Base-by-base conservation (phyloP, 2,329 filamentous ascomycete species). In the Pyrenophora teres region DNA sequence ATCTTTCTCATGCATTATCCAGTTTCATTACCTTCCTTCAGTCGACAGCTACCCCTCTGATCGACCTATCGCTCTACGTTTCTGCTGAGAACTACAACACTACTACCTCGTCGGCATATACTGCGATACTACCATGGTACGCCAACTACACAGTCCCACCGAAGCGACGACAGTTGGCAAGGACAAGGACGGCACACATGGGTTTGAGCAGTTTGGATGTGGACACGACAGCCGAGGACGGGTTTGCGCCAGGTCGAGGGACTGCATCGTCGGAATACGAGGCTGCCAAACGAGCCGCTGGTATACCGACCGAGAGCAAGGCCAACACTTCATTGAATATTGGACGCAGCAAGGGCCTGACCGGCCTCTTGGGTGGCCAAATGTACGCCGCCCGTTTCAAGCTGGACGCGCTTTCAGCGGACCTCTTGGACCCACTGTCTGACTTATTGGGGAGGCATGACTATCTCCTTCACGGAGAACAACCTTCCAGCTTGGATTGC, bases 41-140 rank as follows among this genome's bases (percentile, higher is more conserved):
- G 69, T 83, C 86, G 21, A 86, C 87, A 52, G 90, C 88, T n/a
- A 85, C 87, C 42, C 85, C 88, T 27, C 83, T 97, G 54, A 73
- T 97, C 64, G 89, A 95, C 64, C 85, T 97, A 50, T 92, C 87
- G 44, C 87, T 97, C 63, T 97, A 95, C 73, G 88, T 94, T 57
- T 94, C 92, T 27, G 90, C 88, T 50, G 85, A 91, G 58, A 97
- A 97, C 77, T 99, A 94, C 83, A 81, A 86, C 48, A 78, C 81
- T 37, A 78, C 82, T 41, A 96, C 92, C 3, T 86, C 91, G 13
- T 89, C 91, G 2, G 87, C 90, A 32, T 96, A 92, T 76, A 90
- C 87, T 60, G 77, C 80, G 5, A 83, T 97, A 50, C 83, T 97
- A 33, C 84, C 88, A 35, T 96, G 94, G 80, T 92, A 94, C 15